Percentiles rank a stretch among this genome's conserved stretches.
Conservation (phyloP, 345 rosid genomes). For the Combretum micranthum region DNA sequence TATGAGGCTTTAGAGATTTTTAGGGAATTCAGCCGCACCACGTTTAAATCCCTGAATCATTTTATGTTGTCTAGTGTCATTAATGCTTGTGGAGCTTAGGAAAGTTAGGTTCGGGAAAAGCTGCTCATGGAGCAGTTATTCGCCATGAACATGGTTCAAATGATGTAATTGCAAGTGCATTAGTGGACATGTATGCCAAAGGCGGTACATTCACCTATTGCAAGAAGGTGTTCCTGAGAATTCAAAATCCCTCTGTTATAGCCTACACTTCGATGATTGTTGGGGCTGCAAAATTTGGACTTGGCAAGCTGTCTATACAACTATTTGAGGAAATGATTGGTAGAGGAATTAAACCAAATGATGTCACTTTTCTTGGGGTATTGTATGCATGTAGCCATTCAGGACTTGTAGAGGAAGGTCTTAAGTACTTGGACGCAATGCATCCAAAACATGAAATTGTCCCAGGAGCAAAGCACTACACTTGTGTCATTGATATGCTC, state of each 20-base stretch:
- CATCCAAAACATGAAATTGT: conserved; percentile 31
- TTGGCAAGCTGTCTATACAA: conserved; percentile 35
- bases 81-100: conserved; percentile 63
- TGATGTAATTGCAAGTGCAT: conserved; percentile 52
- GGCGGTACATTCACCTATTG: conserved; percentile 58
- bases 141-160: conserved; percentile 33
- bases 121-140: conserved; percentile 55
- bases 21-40: conserved; percentile 29
- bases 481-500: conserved; percentile 77
- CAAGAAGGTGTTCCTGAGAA: conserved; percentile 41
- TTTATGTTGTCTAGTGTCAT: conserved; percentile 69
- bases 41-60: conserved; percentile 34
- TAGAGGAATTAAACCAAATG: conserved; percentile 54
- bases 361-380: conserved; percentile 60
- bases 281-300: conserved; percentile 49
- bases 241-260: conserved; percentile 47
- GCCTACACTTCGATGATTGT: conserved; percentile 70
- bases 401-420: conserved; percentile 61
- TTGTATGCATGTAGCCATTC: conserved; percentile 84
- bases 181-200: conserved; percentile 83
- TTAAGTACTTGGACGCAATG: conserved; percentile 47
- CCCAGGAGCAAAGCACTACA: conserved; percentile 60
- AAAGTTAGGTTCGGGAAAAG: conserved; percentile 48
- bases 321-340: conserved; percentile 50
- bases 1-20: conserved; percentile 55